Conservation (phyloP, 1,284 basidiomycete species). For the Caloboletus inedulis region DNA sequence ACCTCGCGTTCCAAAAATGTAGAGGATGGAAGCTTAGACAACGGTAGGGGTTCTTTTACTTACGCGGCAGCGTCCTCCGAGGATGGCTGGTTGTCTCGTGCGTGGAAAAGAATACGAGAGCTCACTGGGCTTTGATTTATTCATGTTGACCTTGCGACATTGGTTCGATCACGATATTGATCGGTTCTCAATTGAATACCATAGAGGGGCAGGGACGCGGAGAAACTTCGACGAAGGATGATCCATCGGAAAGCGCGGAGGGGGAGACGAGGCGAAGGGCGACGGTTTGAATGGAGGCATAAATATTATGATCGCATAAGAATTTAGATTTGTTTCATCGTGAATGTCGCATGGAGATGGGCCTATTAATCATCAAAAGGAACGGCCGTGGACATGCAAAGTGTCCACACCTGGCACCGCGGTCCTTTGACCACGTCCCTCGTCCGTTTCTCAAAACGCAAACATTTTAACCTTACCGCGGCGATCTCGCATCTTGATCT, state of each 20-base stretch:
- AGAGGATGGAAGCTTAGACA: slow-evolving; percentile 38
- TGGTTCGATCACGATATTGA: slow-evolving; percentile 41
- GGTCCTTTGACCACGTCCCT: slow-evolving; percentile 11
- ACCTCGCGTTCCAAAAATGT: slow-evolving; percentile 26
- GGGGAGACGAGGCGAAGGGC: slow-evolving; percentile 39
- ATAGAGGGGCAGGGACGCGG: slow-evolving; percentile 20
- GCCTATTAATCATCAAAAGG: slow-evolving; percentile 8
- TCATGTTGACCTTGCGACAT: slow-evolving; percentile 30
- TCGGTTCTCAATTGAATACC: slow-evolving; percentile 34
- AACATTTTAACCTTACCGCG: slow-evolving; percentile 21
- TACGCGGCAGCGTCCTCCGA: slow-evolving; percentile 48
- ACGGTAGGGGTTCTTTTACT: slow-evolving; percentile 73
- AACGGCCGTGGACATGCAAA: slow-evolving; percentile 22
- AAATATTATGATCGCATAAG: slow-evolving; percentile 15
- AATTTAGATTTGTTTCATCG: slow-evolving; percentile 19
- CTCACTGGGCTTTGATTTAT: slow-evolving; percentile 68
- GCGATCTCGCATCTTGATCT: slow-evolving; percentile 32
- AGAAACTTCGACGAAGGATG: slow-evolving; percentile 21
- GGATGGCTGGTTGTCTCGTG: slow-evolving; percentile 66
- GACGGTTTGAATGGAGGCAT: slow-evolving; percentile 41
- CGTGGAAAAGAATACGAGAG: slow-evolving; percentile 62
- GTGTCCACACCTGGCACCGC: slow-evolving; percentile 13
- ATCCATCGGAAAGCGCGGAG: slow-evolving; percentile 33
- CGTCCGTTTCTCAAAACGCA: slow-evolving; percentile 14
- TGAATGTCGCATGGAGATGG: slow-evolving; percentile 23